A percentile compares a stretch with the other conserved stretches of the same genome.
phyloP scores from a whole-genome alignment of 179 eudicot species.

The Pouteria campechiana region DNA sequence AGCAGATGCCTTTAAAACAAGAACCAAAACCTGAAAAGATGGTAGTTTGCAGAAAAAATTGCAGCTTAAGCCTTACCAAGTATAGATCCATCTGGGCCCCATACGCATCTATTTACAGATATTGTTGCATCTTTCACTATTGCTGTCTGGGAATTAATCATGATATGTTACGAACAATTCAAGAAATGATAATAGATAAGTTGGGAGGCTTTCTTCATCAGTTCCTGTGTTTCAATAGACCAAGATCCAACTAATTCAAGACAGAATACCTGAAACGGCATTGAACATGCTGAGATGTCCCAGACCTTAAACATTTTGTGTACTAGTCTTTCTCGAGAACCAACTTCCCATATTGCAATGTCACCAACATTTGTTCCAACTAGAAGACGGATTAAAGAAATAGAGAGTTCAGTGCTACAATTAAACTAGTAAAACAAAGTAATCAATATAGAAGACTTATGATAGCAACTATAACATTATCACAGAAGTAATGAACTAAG shows the following conservation, averaged over 20 bases:
- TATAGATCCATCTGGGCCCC: slow-evolving; percentile 58
- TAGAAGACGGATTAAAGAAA: no score
- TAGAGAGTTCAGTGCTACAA: no score
- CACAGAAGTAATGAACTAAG: neutral
- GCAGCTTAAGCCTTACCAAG: slow-evolving; percentile 21
- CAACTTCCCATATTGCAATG: slow-evolving; percentile 58
- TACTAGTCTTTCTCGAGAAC: slow-evolving; percentile 40
- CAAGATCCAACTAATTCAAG: neutral
- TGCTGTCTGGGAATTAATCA: slow-evolving; percentile 24
- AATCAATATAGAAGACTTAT: no score
- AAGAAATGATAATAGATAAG: no score
- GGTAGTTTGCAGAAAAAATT: neutral
- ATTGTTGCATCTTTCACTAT: slow-evolving; percentile 34
- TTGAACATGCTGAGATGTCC: slow-evolving; percentile 40
- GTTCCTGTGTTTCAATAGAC: no score
- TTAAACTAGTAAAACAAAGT: no score
- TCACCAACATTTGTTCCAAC: slow-evolving; percentile 64
- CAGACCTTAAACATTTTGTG: slow-evolving; percentile 49
- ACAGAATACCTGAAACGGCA: slow-evolving; percentile 45
- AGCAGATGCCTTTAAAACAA: neutral
- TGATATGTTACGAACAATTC: neutral
- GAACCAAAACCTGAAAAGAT: neutral
- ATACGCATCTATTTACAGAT: slow-evolving; percentile 45
- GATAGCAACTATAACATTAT: no score
- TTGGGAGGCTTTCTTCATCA: no score